Conservation (phyloP, 75 land plant genomes). For the Ceratopteris richardii region DNA sequence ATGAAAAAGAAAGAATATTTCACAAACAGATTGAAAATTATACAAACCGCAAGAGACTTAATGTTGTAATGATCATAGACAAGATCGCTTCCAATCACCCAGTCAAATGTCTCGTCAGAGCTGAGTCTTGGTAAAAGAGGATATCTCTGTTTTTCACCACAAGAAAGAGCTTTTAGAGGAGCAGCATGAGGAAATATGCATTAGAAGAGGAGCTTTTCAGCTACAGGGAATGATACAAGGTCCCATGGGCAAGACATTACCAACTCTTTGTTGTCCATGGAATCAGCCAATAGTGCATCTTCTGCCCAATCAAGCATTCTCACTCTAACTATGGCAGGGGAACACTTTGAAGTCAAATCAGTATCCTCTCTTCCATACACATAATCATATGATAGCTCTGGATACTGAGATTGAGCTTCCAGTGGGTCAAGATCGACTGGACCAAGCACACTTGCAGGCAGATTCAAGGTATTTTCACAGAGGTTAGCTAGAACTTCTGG, state of each 20-base stretch:
- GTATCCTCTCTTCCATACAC: too few relatives aligned
- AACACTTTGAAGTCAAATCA: neutral
- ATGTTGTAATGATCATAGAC: conserved; percentile 7
- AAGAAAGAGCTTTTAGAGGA: too few relatives aligned
- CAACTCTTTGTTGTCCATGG: neutral
- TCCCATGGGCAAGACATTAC: too few relatives aligned
- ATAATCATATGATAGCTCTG: neutral
- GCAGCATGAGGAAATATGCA: too few relatives aligned
- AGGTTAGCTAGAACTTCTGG: conserved; percentile 16
- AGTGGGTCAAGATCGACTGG: too few relatives aligned
- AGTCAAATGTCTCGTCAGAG: conserved; percentile 17
- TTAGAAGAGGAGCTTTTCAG: too few relatives aligned
- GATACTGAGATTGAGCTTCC: too few relatives aligned
- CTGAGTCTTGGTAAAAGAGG: neutral
- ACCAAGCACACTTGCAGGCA: neutral
- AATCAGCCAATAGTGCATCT: neutral
- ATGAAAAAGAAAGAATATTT: too few relatives aligned
- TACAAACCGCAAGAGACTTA: conserved; percentile 16
- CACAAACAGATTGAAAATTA: too few relatives aligned
- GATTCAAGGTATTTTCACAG: conserved; percentile 4
- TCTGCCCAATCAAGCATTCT: conserved; percentile 21
- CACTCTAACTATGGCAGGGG: conserved; percentile 9
- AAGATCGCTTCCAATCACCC: conserved; percentile 26
- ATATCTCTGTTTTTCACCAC: too few relatives aligned
- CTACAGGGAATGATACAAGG: too few relatives aligned